Percentiles rank a stretch among this genome's conserved stretches.
Conservation (phyloP, 306 rosid genomes). For the Cucurbita ficifolia region DNA sequence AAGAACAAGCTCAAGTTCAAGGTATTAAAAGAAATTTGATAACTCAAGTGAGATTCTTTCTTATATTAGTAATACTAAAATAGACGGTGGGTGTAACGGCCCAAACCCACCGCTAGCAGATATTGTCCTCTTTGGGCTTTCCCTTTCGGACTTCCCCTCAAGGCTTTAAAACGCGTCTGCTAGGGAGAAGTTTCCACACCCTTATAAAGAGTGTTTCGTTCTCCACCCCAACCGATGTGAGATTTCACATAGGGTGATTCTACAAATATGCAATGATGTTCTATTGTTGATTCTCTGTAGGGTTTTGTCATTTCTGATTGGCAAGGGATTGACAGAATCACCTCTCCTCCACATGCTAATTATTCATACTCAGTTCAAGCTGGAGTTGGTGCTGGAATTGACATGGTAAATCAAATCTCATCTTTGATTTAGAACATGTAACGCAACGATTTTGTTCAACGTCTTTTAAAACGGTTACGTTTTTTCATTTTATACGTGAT, state of each 20-base stretch:
- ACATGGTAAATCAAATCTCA: slow-evolving; percentile 41
- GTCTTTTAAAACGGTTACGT: not conserved
- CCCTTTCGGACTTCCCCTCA: too few relatives aligned
- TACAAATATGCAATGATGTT: not conserved
- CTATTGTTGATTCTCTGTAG: slow-evolving; percentile 15
- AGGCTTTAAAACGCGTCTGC: too few relatives aligned
- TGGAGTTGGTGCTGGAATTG: slow-evolving; percentile 68
- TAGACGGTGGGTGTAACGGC: too few relatives aligned
- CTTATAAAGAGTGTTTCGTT: too few relatives aligned
- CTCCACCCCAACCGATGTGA: too few relatives aligned
- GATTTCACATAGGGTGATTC: too few relatives aligned
- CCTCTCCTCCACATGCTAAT: slow-evolving; percentile 76
- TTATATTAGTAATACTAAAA: not conserved
- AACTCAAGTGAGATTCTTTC: not conserved
- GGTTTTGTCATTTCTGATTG: slow-evolving; percentile 85
- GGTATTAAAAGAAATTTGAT: slow-evolving; percentile 23
- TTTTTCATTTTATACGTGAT: slow-evolving; percentile 3
- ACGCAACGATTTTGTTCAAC: not conserved
- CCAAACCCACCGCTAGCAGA: too few relatives aligned
- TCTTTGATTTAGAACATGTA: not conserved
- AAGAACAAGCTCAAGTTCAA: slow-evolving; percentile 47
- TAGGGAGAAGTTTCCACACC: too few relatives aligned
- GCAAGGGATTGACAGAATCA: slow-evolving; percentile 69
- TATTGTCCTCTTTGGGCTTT: too few relatives aligned
- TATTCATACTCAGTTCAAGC: slow-evolving; percentile 65